phyloP scores from a whole-genome alignment of 495 filamentous ascomycete genomes.

The Jackrogersella minutella region DNA sequence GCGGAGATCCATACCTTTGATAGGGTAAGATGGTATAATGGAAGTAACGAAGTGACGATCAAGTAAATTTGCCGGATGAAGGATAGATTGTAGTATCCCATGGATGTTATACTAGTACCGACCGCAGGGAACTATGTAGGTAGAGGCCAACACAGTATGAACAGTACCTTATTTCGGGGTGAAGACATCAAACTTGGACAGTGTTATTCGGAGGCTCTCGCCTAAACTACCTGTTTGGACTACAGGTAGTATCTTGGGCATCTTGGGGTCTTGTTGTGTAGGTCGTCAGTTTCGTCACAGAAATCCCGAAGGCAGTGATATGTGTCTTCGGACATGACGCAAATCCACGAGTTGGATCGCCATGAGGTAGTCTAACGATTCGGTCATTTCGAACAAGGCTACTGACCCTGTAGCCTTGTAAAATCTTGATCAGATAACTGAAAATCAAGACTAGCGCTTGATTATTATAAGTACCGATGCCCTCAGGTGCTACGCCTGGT shows the following conservation, averaged over 20 bases:
- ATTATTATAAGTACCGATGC: neutral
- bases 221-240: conserved; percentile 8
- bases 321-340: conserved; percentile 20
- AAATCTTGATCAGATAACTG: conserved; percentile 13
- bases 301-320: neutral
- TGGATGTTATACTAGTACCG: conserved; percentile 25
- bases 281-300: neutral
- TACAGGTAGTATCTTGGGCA: conserved; percentile 15
- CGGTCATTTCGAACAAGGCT: conserved; percentile 15
- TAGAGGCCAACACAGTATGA: conserved; percentile 14
- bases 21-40: conserved; percentile 21
- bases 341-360: neutral
- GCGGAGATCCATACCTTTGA: conserved; percentile 27
- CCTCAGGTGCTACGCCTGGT: neutral
- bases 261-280: conserved; percentile 13
- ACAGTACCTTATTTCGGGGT: neutral
- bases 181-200: neutral
- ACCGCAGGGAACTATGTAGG: conserved; percentile 20
- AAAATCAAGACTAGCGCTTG: neutral
- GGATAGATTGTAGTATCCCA: conserved; percentile 12
- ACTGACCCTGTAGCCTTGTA: conserved; percentile 13
- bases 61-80: conserved; percentile 41
- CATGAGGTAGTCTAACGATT: conserved; percentile 3
- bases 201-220: neutral
- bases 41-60: conserved; percentile 34